Evolutionary conservation across 768 basidiomycete genomes (phyloP).

Genomic region (Basidioascus undulatus): DNA sequence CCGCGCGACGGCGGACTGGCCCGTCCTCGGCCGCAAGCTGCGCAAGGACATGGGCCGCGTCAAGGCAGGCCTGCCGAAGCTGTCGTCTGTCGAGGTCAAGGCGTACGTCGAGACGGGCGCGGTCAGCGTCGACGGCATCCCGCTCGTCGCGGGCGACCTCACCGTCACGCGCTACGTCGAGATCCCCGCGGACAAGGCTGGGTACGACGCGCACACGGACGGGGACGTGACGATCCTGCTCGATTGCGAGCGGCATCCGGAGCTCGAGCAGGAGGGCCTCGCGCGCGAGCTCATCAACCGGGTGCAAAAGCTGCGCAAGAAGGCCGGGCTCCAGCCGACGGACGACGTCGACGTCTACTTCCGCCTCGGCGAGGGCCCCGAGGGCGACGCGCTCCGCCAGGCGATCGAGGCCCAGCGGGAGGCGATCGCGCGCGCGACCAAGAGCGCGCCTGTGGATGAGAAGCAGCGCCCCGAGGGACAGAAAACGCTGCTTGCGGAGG

Average conservation of each 20-base stretch:
- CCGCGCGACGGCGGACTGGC: conserved; percentile 89
- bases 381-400: conserved; percentile 31
- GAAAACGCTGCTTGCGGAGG: conserved; percentile 49
- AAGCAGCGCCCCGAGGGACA: conserved; percentile 27
- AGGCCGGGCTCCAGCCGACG: conserved; percentile 79
- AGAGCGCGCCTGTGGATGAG: conserved; percentile 40
- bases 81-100: conserved; percentile 64
- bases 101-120: conserved; percentile 46
- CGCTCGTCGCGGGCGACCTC: conserved; percentile 73
- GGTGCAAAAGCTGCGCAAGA: conserved; percentile 84
- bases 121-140: conserved; percentile 67
- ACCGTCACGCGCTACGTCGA: conserved; percentile 79
- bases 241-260: conserved; percentile 65
- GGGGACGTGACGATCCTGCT: conserved; percentile 84
- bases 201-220: conserved; percentile 48
- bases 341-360: conserved; percentile 83
- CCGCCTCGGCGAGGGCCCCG: conserved; percentile 47
- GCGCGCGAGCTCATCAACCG: conserved; percentile 76
- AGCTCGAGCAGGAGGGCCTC: conserved; percentile 71
- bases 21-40: conserved; percentile 75
- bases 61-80: conserved; percentile 55
- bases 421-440: conserved; percentile 45
- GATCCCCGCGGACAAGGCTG: conserved; percentile 31
- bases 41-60: conserved; percentile 77
- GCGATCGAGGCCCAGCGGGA: conserved; percentile 45